Conservation (phyloP, 805 yeast species). For the Nakazawaea holstii region DNA sequence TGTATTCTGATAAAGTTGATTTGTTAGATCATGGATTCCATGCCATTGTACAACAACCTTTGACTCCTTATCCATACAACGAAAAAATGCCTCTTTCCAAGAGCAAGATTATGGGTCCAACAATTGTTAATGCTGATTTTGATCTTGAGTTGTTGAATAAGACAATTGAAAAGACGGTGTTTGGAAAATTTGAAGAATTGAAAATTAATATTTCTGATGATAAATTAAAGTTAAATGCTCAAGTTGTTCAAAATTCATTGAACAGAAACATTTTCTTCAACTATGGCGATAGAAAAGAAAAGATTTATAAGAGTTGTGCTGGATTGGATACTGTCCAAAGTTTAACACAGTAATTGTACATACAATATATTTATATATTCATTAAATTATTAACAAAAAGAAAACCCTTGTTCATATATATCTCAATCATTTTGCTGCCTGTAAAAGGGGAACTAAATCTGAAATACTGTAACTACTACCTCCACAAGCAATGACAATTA, state of each 20-base stretch:
- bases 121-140: slow-evolving; percentile 7
- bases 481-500: slow-evolving; percentile 59
- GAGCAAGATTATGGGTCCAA: slow-evolving; percentile 3
- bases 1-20: slow-evolving; percentile 1
- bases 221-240: slow-evolving; percentile 13
- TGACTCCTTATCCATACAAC: slow-evolving; percentile 2
- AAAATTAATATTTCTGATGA: slow-evolving; percentile 5
- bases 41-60: slow-evolving; percentile 1
- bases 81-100: slow-evolving; percentile 2
- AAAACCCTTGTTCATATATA: background rate
- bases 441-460: background rate
- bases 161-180: slow-evolving; percentile 10
- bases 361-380: background rate
- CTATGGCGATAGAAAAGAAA: slow-evolving; percentile 8
- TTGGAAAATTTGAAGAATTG: slow-evolving; percentile 10
- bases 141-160: slow-evolving; percentile 8
- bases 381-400: background rate
- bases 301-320: slow-evolving; percentile 8
- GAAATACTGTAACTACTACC: slow-evolving; percentile 19
- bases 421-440: background rate
- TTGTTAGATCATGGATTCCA: background rate
- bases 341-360: slow-evolving; percentile 1
- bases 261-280: slow-evolving; percentile 10
- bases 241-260: slow-evolving; percentile 12
- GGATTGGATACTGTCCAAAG: slow-evolving; percentile 8